Base-by-base conservation (phyloP, 495 filamentous ascomycete genomes). In the Aspergillus hancockii region DNA sequence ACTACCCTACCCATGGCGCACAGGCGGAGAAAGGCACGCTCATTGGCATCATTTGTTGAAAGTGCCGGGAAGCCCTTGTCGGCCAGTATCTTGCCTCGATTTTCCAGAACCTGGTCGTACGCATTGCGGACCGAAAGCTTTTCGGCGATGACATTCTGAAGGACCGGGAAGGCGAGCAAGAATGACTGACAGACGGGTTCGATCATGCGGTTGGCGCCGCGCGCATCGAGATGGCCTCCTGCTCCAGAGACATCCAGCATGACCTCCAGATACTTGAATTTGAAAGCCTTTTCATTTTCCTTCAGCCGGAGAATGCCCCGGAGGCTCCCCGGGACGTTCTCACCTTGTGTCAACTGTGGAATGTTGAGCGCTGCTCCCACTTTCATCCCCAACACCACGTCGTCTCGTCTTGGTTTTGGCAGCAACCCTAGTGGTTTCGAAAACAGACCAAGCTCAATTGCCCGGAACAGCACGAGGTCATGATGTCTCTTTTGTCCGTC, bases 361-460 rank as follows among this genome's bases (percentile, higher is more conserved):
- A 72, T 65, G 59, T 75, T 74, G 57, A 83, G 73, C 1, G 72
- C 69, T 12, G 72, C 73, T 36, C 77, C 79, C 1, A 80, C 60
- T 46, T 71, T 62, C 43, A 75, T 63, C 49, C 72, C 68, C 23
- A 62, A 66, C 8, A 81, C 66, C 47, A 82, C 53, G 19, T 64
- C 57, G 10, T 52, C 59, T 13, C 16, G 28, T 6, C 30, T 31
- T 1, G n/a, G 0, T n/a, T 10, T 1, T 3, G 47, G 34, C 8
- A 58, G 22, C 22, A 38, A 3, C 1, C 32, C 19, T 13, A 57
- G 46, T 5, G 55, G 6, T 8, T 21, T 8, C 4, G 8, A 18
- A 21, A 54, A 41, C 0, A 2, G 8, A 7, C 16, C 12, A 3
- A 40, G 4, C 5, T 16, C 19, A 43, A 54, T 54, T 28, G 52